phyloP scores from a whole-genome alignment of 345 rosid genomes.

The Brassica juncea region DNA sequence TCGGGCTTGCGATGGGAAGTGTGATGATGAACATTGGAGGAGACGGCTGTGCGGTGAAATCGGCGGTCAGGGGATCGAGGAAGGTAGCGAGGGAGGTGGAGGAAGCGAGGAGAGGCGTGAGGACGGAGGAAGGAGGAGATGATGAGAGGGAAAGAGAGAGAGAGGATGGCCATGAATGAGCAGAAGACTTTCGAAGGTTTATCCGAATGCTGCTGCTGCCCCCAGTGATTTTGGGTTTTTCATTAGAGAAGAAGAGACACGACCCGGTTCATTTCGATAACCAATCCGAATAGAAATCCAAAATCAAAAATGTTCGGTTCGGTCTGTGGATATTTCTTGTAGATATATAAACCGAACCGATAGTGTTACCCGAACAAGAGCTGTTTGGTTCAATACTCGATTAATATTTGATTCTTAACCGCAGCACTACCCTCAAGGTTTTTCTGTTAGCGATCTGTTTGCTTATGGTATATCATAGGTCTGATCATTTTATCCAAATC shows the following conservation, averaged over 20 bases:
- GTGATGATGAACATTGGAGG: slow-evolving; percentile 45
- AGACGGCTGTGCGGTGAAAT: slow-evolving; percentile 40
- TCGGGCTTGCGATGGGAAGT: slow-evolving; percentile 42
- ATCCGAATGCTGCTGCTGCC: slow-evolving; percentile 8
- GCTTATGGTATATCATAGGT: too few relatives aligned
- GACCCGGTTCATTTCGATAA: background rate
- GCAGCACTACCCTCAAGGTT: background rate
- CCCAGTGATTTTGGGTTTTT: background rate
- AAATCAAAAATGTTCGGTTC: background rate
- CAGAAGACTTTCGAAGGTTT: background rate
- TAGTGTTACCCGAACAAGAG: background rate
- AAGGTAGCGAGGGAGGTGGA: slow-evolving; percentile 33
- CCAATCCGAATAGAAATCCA: background rate
- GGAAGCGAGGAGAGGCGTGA: slow-evolving; percentile 44
- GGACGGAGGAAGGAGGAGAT: slow-evolving; percentile 68
- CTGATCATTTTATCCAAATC: too few relatives aligned
- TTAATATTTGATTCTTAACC: background rate
- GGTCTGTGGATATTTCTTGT: background rate
- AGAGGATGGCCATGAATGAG: slow-evolving; percentile 57
- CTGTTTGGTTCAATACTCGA: background rate
- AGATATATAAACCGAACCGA: background rate
- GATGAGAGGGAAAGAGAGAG: slow-evolving; percentile 67
- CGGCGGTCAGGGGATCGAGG: slow-evolving; percentile 36
- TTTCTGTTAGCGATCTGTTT: too few relatives aligned
- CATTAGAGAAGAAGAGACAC: background rate